A percentile compares a stretch with the other conserved stretches of the same genome.
phyloP scores from a whole-genome alignment of 331 rosid species.

The Stylosanthes scabra region DNA sequence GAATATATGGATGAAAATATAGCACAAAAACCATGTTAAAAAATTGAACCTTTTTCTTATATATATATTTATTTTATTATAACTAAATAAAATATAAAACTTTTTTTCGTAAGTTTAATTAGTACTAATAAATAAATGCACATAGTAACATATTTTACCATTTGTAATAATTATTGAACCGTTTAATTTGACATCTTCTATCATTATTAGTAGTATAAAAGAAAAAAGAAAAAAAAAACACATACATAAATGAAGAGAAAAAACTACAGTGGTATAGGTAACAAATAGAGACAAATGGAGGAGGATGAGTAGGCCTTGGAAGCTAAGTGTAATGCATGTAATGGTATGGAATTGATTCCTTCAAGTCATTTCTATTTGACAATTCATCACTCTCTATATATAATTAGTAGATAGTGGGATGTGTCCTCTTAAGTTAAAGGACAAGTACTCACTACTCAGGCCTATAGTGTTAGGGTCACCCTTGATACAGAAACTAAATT shows the following conservation, averaged over 20 bases:
- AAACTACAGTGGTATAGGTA: neutral
- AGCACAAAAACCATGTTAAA: too few relatives aligned
- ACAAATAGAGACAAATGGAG: conserved; percentile 22
- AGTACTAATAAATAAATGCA: too few relatives aligned
- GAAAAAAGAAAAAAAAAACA: neutral
- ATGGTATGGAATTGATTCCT: conserved; percentile 33
- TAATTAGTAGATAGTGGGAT: neutral
- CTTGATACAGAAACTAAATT: neutral
- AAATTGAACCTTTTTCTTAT: conserved; percentile 6
- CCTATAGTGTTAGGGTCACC: conserved; percentile 17
- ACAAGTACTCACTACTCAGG: conserved; percentile 7
- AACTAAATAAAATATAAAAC: too few relatives aligned
- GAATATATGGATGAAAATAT: neutral
- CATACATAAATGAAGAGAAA: neutral
- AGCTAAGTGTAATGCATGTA: neutral
- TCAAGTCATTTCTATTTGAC: conserved; percentile 33
- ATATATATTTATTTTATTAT: too few relatives aligned
- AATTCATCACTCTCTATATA: neutral
- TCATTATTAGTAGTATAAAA: neutral
- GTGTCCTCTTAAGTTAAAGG: conserved; percentile 19
- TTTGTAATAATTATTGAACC: too few relatives aligned
- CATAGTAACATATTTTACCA: too few relatives aligned
- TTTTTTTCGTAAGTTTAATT: too few relatives aligned
- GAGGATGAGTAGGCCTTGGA: neutral
- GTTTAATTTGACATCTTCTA: too few relatives aligned